A percentile compares a stretch with the other conserved stretches of the same genome.
These are phyloP conservation scores for Persicaria tinctoria DNA, from an alignment of 148 eudicot species.

Conservation along the genomic window DNA sequence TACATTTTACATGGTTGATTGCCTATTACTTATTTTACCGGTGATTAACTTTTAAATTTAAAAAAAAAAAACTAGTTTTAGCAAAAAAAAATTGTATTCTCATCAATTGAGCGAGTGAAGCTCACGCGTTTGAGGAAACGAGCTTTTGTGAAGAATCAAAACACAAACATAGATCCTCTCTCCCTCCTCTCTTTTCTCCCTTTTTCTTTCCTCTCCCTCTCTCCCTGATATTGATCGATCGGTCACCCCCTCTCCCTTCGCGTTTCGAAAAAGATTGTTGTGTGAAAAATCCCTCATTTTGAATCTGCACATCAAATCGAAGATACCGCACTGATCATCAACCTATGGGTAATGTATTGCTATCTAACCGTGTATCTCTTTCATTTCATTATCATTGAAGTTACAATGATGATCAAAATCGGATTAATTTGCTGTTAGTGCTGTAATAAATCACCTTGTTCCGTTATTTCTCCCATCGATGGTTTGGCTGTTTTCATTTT, in stretches of 20 bases:
- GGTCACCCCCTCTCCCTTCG: not conserved
- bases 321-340: constrained; percentile 15
- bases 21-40: too few relatives aligned
- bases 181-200: not conserved
- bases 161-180: constrained; percentile 1
- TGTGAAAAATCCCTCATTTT: constrained; percentile 3
- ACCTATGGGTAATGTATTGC: constrained; percentile 25
- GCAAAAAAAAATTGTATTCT: not conserved
- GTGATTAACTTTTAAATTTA: too few relatives aligned
- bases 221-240: not conserved
- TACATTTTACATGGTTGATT: too few relatives aligned
- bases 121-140: not conserved
- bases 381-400: not conserved
- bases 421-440: constrained; percentile 1
- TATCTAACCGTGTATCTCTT: not conserved
- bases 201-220: not conserved
- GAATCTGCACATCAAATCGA: constrained; percentile 18
- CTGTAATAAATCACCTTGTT: constrained; percentile 13
- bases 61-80: not conserved
- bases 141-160: constrained; percentile 9
- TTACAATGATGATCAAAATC: constrained; percentile 14
- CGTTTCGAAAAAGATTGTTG: constrained; percentile 6
- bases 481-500: constrained; percentile 16
- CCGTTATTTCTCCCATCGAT: constrained; percentile 11
- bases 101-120: constrained; percentile 1